phyloP scores from a whole-genome alignment of 2,329 filamentous ascomycete genomes.

The Neofusicoccum kwambonambiense region DNA sequence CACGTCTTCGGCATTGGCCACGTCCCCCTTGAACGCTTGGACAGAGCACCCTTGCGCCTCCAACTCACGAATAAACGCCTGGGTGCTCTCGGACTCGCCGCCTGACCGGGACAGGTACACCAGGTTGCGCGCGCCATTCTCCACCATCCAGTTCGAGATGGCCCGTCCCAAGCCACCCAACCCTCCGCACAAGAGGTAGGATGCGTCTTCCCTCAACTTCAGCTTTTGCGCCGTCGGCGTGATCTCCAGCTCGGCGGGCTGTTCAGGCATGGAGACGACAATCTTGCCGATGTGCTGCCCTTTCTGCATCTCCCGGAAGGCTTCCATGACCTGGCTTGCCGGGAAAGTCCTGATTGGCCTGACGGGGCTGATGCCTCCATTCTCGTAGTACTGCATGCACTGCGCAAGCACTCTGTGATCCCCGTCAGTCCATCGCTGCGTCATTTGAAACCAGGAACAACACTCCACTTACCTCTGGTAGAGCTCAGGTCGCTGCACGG shows the following conservation, averaged over 20 bases:
- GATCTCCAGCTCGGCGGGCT: slow-evolving; percentile 2
- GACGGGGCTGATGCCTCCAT: slow-evolving; percentile 23
- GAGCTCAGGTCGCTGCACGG: not conserved
- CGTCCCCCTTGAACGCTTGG: slow-evolving; percentile 19
- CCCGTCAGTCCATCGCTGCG: not conserved
- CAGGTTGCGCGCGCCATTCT: slow-evolving; percentile 23
- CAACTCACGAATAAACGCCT: slow-evolving; percentile 19
- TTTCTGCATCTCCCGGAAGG: slow-evolving; percentile 32
- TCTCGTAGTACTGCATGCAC: not conserved
- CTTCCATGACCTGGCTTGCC: slow-evolving; percentile 25
- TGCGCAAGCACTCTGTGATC: not conserved
- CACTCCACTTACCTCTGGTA: not conserved
- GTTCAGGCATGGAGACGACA: slow-evolving; percentile 29
- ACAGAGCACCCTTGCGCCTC: slow-evolving; percentile 16
- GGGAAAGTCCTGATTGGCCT: slow-evolving; percentile 29
- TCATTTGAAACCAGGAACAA: not conserved
- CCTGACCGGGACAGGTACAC: slow-evolving; percentile 20
- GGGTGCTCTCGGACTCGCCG: not conserved
- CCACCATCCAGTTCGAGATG: slow-evolving; percentile 23
- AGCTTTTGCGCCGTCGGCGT: not conserved
- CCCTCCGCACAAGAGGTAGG: slow-evolving; percentile 28
- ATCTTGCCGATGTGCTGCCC: slow-evolving; percentile 43
- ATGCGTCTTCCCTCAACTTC: slow-evolving; percentile 5
- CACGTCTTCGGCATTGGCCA: slow-evolving; percentile 5
- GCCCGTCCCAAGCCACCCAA: slow-evolving; percentile 26